These are phyloP conservation scores for Mimosa pudica DNA, from an alignment of 306 rosid genomes.

Conservation along the genomic window DNA sequence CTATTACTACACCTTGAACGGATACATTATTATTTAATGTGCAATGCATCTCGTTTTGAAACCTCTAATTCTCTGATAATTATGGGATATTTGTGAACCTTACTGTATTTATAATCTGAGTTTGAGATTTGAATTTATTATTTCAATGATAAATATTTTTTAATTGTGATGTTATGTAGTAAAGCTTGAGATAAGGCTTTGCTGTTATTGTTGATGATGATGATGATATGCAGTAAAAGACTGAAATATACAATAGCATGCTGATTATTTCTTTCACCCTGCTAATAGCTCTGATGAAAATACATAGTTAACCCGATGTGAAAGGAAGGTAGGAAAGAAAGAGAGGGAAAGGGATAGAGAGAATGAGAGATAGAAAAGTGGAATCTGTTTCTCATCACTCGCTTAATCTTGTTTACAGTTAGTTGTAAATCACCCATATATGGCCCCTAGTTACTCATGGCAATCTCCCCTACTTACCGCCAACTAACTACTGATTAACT, in stretches of 20 bases:
- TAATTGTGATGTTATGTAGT: conserved; percentile 17
- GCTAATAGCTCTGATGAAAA: conserved; percentile 5
- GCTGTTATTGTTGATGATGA: too few relatives aligned
- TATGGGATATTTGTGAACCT: not conserved
- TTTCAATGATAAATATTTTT: not conserved
- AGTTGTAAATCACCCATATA: not conserved
- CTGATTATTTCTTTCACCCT: conserved; percentile 21
- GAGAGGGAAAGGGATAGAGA: not conserved
- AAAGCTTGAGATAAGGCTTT: not conserved
- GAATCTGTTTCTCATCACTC: not conserved
- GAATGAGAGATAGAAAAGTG: not conserved
- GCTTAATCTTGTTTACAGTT: not conserved
- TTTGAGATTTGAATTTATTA: conserved; percentile 16
- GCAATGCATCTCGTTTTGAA: conserved; percentile 9
- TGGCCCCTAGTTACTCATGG: not conserved
- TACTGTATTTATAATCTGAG: conserved; percentile 16
- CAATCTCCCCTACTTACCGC: not conserved
- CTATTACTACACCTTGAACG: not conserved
- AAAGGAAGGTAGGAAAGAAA: not conserved
- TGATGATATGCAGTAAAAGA: conserved; percentile 13
- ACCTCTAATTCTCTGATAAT: not conserved
- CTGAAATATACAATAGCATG: conserved; percentile 4
- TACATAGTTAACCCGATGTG: not conserved
- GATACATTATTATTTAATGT: conserved; percentile 12
- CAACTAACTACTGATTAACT: not conserved